A percentile compares a stretch with the other conserved stretches of the same genome.
Evolutionary conservation across 2,329 filamentous ascomycete genomes (phyloP).

Genomic region (Acarospora socialis): DNA sequence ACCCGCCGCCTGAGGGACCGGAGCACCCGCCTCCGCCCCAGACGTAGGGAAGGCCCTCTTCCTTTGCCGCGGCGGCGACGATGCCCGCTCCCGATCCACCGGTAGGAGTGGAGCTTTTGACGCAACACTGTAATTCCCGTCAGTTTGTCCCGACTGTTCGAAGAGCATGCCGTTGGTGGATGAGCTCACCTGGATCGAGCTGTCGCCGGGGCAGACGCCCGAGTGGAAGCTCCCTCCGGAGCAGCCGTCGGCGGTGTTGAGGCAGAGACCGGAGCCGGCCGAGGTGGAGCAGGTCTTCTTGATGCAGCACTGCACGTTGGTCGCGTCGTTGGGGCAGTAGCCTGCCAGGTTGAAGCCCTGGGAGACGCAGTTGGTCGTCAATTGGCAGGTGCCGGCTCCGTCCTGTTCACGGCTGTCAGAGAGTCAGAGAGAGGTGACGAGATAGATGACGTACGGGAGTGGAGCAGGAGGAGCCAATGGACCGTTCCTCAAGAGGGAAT

Average conservation of each 20-base stretch:
- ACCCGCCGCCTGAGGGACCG: conserved; percentile 15
- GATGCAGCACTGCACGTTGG: conserved; percentile 16
- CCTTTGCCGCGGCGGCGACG: conserved; percentile 14
- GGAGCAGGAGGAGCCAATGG: no score
- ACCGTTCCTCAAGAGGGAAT: no score
- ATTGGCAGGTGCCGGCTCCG: conserved; percentile 10
- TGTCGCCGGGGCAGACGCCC: conserved; percentile 8
- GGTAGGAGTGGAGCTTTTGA: conserved; percentile 1
- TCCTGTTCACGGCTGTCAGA: no score
- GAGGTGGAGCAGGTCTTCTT: conserved; percentile 11
- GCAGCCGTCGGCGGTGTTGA: conserved; percentile 9
- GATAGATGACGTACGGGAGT: no score
- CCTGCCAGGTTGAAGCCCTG: conserved; percentile 9
- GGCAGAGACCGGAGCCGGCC: conserved; percentile 7
- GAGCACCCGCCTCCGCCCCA: conserved; percentile 17
- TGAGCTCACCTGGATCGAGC: conserved; percentile 5
- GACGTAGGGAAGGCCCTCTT: conserved; percentile 18
- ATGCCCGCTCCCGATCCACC: conserved; percentile 12
- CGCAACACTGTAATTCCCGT: conserved; percentile 7
- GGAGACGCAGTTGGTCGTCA: conserved; percentile 7
- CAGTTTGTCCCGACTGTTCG: background rate
- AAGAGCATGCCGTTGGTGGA: background rate
- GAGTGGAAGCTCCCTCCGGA: conserved; percentile 6
- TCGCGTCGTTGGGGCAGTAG: conserved; percentile 17
- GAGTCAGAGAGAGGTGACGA: no score